Evolutionary conservation across 2,329 filamentous ascomycete species (phyloP), one percentile per base, ranked within the genome.

Genomic region (Diaporthe australafricana): DNA sequence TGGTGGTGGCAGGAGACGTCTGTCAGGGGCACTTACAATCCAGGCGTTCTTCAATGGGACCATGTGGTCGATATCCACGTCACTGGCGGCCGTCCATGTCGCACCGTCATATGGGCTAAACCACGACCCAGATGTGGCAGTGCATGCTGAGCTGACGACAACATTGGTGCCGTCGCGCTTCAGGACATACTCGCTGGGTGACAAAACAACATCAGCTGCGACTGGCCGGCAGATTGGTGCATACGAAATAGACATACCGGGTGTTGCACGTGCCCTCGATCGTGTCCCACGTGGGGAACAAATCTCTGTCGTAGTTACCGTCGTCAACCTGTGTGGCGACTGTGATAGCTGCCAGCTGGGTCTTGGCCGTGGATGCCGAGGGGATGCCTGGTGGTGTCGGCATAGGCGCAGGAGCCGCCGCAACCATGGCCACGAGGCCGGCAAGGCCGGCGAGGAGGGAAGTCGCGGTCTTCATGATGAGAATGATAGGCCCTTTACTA

Each of bases 41-140:
- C 93, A 96, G 6, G 93, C 93, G 78, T 95, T 94, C 79, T 92
- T 91, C 73, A 97, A 80, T 0, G 94, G 93, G 3, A 97, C 93
- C 82, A 96, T 87, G 80, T 96, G 94, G 80, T 96, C 94, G 72
- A 96, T 96, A 76, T 96, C 93, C 1, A 96, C 80, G 76, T 95
- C 92, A 22, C 86, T 88, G 1, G 93, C 88, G 0, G 85, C 83
- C 0, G 89, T 92, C 91, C 92, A 94, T 1, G 86, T 90, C 0
- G 84, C 91, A 20, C 93, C 93, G 77, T 96, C 94, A 79, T 93
- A 96, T 0, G 92, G 92, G 45, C 89, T 91, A 50, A 80, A 81
- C 94, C 94, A 96, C 0, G 84, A 85, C 5, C 94, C 94, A 3
- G 88, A 89, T 0, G 87, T 91, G 0, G 92, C 81, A 1, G 86